A percentile compares a stretch with the other conserved stretches of the same genome.
phyloP scores from a whole-genome alignment of 1,139 yeast genomes.

The Nakaseomyces glabratus region DNA sequence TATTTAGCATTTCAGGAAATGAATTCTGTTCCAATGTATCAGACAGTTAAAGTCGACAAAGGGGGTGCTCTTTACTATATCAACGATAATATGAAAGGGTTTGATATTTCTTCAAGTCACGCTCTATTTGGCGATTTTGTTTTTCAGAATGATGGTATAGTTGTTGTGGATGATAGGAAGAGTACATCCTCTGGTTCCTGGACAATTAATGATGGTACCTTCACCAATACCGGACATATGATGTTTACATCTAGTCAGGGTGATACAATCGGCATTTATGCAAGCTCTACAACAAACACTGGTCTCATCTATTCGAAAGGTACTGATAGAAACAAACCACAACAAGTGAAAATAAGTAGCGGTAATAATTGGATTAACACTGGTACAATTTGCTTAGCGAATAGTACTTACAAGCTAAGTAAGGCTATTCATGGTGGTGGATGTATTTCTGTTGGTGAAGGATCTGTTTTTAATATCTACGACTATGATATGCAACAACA shows the following conservation, averaged over 20 bases:
- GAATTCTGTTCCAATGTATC: not conserved
- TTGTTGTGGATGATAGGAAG: constrained; percentile 1
- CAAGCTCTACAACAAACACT: not conserved
- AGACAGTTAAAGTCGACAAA: not conserved
- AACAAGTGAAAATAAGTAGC: not conserved
- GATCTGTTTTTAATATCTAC: not conserved
- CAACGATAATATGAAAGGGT: not conserved
- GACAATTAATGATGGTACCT: not conserved
- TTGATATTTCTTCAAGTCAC: not conserved
- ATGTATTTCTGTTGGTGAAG: not conserved
- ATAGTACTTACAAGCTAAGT: not conserved
- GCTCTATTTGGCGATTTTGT: not conserved
- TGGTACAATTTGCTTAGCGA: constrained; percentile 6
- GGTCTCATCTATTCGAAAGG: constrained; percentile 1
- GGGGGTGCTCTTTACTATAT: constrained; percentile 1
- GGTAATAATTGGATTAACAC: not conserved
- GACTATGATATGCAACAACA: not conserved
- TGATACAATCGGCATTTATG: not conserved
- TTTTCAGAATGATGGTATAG: constrained; percentile 1
- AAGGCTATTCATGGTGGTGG: constrained; percentile 4
- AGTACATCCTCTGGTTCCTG: not conserved
- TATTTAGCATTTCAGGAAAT: constrained; percentile 3
- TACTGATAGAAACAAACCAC: not conserved
- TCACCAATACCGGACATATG: constrained; percentile 2
- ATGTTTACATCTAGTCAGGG: constrained; percentile 1